Percentiles rank a stretch among this genome's conserved stretches.
phyloP scores from a whole-genome alignment of 2,329 filamentous ascomycete genomes.

The Plenodomus tracheiphilus region DNA sequence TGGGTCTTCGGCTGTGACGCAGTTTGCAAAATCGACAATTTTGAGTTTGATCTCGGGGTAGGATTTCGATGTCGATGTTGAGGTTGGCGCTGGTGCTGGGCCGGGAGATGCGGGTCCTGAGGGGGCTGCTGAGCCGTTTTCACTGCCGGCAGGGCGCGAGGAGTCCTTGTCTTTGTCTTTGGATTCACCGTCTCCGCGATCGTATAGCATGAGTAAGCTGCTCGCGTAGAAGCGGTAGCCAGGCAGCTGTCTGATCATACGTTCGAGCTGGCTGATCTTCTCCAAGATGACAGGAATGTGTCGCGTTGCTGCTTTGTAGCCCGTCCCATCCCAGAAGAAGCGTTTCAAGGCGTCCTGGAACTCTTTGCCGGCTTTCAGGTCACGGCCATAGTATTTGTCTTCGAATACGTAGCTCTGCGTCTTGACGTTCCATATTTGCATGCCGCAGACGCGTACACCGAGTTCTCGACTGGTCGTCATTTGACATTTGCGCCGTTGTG shows the following conservation, averaged over 20 bases:
- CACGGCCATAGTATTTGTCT: constrained; percentile 95
- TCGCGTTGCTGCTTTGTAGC: constrained; percentile 75
- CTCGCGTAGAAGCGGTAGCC: constrained; percentile 96
- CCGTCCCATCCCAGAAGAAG: constrained; percentile 89
- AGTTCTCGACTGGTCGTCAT: constrained; percentile 89
- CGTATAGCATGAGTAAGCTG: constrained; percentile 92
- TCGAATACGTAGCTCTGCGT: constrained; percentile 88
- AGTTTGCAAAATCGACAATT: constrained; percentile 98
- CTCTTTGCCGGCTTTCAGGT: constrained; percentile 81
- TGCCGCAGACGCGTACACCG: constrained; percentile 89
- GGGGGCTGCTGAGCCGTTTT: constrained; percentile 19
- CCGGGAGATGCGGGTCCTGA: constrained; percentile 34
- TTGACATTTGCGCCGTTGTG: constrained; percentile 89
- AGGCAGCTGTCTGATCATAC: constrained; percentile 75
- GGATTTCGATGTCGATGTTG: constrained; percentile 21
- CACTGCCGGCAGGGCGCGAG: constrained; percentile 16
- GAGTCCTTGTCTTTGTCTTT: constrained; percentile 36
- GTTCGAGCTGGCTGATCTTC: constrained; percentile 81
- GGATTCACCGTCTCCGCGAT: constrained; percentile 70
- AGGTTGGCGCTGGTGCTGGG: constrained; percentile 4
- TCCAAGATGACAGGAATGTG: constrained; percentile 87
- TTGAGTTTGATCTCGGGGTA: constrained; percentile 77
- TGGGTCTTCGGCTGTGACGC: constrained; percentile 81
- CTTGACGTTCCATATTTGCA: constrained; percentile 92
- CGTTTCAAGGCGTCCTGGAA: constrained; percentile 86